These are phyloP conservation scores for Alternaria conjuncta DNA, from an alignment of 2,329 filamentous ascomycete species.

Conservation along the genomic window DNA sequence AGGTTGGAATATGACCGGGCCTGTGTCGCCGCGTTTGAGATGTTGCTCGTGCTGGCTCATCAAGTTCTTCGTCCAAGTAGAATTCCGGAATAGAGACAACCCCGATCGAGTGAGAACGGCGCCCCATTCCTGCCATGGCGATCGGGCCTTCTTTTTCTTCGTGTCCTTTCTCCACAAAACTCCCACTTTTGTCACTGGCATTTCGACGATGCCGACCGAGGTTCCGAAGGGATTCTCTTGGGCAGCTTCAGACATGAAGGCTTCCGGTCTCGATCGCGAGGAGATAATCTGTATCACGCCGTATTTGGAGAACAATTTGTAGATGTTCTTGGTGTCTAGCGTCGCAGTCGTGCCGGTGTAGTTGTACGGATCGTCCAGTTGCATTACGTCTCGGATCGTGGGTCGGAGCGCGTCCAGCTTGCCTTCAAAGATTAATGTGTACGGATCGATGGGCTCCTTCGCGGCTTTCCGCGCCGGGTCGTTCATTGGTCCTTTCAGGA, in stretches of 20 bases:
- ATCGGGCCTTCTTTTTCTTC: slow-evolving; percentile 92
- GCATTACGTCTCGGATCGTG: slow-evolving; percentile 88
- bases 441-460: slow-evolving; percentile 92
- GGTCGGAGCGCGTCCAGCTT: slow-evolving; percentile 84
- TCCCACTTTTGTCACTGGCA: slow-evolving; percentile 96
- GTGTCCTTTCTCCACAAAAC: slow-evolving; percentile 91
- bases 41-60: slow-evolving; percentile 88
- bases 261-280: slow-evolving; percentile 88
- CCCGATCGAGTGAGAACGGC: slow-evolving; percentile 96
- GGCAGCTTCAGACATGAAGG: slow-evolving; percentile 89
- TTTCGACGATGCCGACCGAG: slow-evolving; percentile 86
- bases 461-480: slow-evolving; percentile 69
- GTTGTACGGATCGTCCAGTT: slow-evolving; percentile 88
- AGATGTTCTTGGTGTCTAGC: slow-evolving; percentile 80
- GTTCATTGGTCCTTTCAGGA: slow-evolving; percentile 61
- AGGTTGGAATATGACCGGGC: slow-evolving; percentile 87
- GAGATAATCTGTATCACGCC: slow-evolving; percentile 95
- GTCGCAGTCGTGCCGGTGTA: slow-evolving; percentile 79
- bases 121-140: slow-evolving; percentile 99
- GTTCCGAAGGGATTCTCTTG: slow-evolving; percentile 85
- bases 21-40: slow-evolving; percentile 76
- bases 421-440: slow-evolving; percentile 89
- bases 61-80: slow-evolving; percentile 87
- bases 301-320: slow-evolving; percentile 88
- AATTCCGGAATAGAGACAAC: slow-evolving; percentile 94